Base-by-base conservation (phyloP, 441 rosid genomes). In the Daphne laureola region DNA sequence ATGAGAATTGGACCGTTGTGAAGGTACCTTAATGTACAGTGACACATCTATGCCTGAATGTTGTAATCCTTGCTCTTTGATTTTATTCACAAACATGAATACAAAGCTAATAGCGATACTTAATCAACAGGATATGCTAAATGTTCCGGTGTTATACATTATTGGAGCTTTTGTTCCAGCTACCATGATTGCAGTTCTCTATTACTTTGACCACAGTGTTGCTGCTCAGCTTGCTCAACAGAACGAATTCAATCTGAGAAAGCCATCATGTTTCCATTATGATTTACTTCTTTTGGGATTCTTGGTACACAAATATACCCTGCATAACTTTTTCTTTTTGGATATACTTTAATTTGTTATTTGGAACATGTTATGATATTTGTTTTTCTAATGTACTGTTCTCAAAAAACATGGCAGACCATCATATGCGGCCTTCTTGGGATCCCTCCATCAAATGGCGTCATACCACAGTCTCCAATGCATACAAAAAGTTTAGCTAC, bases 191-290 rank as follows among this genome's bases (percentile, higher is more conserved):
- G 84, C 90, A 0, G 90, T 80, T 59, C 90, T 83, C 46, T 83
- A 83, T 62, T 83, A 80, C 57, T 83, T 83, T 53, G 90, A 83
- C 55, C 90, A 83, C 66, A 78, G 84, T 12, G 83, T 80, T 57
- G 90, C 84, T 40, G 71, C 90, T n/a, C 90, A 83, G 63, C 86
- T 80, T 11, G 86, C 90, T 31, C 86, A 83, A 61, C 86, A 83
- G 59, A 69, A 72, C 64, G 86, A 83, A 68, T 83, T 83, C 67
- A 83, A 80, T 66, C 72, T 80, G 41, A 80, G 86, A 53, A 83
- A 74, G 43, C 84, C 90, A 31, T 71, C 84, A 63, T 75, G 84
- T 57, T 83, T 68, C 53, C 90, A 80, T 64, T 83, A 78, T 17
- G 90, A 83, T 62, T 68, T 83, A 55, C 78, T 83, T 73, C 86